Evolutionary conservation across 2,329 filamentous ascomycete species (phyloP).

Genomic region (Phyllosticta ampelicida): DNA sequence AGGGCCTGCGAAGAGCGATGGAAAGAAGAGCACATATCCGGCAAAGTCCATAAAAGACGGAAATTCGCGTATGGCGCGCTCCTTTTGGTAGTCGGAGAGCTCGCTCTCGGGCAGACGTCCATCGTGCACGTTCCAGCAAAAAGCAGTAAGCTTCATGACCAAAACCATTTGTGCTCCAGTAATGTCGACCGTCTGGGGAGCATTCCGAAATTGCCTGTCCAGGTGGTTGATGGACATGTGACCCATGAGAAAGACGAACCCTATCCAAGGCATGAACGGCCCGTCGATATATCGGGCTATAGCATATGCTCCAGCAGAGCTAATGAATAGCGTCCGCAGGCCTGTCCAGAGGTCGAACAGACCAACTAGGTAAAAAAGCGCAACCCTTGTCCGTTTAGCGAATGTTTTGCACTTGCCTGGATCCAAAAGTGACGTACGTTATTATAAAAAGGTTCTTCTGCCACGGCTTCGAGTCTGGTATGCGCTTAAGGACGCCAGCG

Average conservation of each 20-base stretch:
- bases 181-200: conserved; percentile 65
- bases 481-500: conserved; percentile 74
- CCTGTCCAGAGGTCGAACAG: conserved; percentile 89
- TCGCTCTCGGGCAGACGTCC: conserved; percentile 68
- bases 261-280: conserved; percentile 95
- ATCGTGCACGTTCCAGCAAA: conserved; percentile 97
- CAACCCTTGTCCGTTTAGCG: conserved; percentile 43
- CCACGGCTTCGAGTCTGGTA: conserved; percentile 74
- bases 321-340: conserved; percentile 66
- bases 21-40: conserved; percentile 92
- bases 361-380: conserved; percentile 84
- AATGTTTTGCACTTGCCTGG: not conserved
- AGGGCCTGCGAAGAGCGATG: conserved; percentile 76
- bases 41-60: conserved; percentile 71
- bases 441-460: conserved; percentile 86
- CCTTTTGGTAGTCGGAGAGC: conserved; percentile 78
- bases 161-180: conserved; percentile 96
- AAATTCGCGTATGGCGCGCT: conserved; percentile 63
- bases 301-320: conserved; percentile 66
- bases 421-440: conserved; percentile 38
- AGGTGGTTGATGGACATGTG: conserved; percentile 92
- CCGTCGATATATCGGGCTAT: conserved; percentile 78
- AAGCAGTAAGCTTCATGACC: conserved; percentile 93
- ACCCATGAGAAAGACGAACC: conserved; percentile 86
- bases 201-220: conserved; percentile 59